Percentiles rank a stretch among this genome's conserved stretches.
phyloP scores from a whole-genome alignment of 2,329 filamentous ascomycete species.

The Alternaria burnsii region DNA sequence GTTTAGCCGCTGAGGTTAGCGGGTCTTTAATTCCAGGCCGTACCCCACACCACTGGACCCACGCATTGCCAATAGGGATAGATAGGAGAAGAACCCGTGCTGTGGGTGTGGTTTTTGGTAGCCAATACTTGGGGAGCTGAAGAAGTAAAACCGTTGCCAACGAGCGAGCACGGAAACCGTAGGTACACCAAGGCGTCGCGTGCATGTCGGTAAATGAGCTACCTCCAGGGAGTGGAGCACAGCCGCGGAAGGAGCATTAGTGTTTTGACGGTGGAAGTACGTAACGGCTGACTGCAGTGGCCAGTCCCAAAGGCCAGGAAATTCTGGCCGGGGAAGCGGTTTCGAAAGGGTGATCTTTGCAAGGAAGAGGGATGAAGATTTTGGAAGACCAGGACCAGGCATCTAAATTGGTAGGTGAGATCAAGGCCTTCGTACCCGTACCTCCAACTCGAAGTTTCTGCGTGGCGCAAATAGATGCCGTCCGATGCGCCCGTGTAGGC shows the following conservation, averaged over 20 bases:
- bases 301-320: conserved; percentile 14
- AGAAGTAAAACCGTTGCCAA: conserved; percentile 17
- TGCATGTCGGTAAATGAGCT: conserved; percentile 13
- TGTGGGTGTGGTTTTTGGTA: conserved; percentile 15
- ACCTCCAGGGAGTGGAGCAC: conserved; percentile 9
- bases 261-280: conserved; percentile 16
- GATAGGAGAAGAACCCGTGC: conserved; percentile 6
- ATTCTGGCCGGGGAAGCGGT: conserved; percentile 12
- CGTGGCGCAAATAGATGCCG: conserved; percentile 16
- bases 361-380: conserved; percentile 6
- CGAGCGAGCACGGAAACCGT: conserved; percentile 12
- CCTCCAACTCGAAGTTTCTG: conserved; percentile 21
- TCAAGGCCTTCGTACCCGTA: conserved; percentile 8
- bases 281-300: conserved; percentile 12
- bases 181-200: conserved; percentile 17
- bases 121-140: conserved; percentile 18
- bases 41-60: conserved; percentile 18
- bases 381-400: conserved; percentile 9
- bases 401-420: background rate
- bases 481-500: conserved; percentile 22
- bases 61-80: conserved; percentile 13
- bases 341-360: conserved; percentile 13
- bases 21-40: conserved; percentile 15
- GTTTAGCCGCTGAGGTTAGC: conserved; percentile 18
- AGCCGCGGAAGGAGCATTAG: conserved; percentile 23